Percentiles rank a stretch among this genome's conserved stretches.
phyloP scores from a whole-genome alignment of 352 stramenopile genomes.

The Phytophthora chlamydospora region DNA sequence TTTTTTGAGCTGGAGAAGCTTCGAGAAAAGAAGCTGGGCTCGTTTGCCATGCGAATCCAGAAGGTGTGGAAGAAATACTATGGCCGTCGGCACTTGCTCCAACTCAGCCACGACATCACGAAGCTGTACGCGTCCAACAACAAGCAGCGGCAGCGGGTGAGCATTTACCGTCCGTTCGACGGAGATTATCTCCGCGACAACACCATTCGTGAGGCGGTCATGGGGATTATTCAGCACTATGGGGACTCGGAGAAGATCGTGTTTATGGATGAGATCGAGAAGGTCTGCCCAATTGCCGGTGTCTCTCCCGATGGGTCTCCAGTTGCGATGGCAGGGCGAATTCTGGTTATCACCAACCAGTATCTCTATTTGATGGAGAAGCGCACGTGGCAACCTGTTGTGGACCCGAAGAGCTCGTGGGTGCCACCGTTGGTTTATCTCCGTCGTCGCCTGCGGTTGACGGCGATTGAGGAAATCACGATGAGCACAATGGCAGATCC shows the following conservation, averaged over 20 bases:
- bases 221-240: slow-evolving; percentile 76
- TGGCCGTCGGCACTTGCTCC: slow-evolving; percentile 78
- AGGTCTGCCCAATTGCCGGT: slow-evolving; percentile 44
- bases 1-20: slow-evolving; percentile 92
- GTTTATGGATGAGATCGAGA: slow-evolving; percentile 81
- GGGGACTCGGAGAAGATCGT: slow-evolving; percentile 84
- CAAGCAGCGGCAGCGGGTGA: slow-evolving; percentile 86
- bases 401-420: slow-evolving; percentile 64
- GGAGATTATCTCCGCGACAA: slow-evolving; percentile 82
- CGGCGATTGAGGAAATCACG: slow-evolving; percentile 72
- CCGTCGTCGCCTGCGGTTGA: slow-evolving; percentile 65
- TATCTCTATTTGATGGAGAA: slow-evolving; percentile 86
- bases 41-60: slow-evolving; percentile 83
- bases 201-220: slow-evolving; percentile 61
- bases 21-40: slow-evolving; percentile 80
- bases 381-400: slow-evolving; percentile 56
- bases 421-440: slow-evolving; percentile 73
- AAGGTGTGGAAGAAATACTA: slow-evolving; percentile 85
- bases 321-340: slow-evolving; percentile 44
- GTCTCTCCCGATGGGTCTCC: slow-evolving; percentile 36
- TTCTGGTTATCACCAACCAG: slow-evolving; percentile 75
- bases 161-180: slow-evolving; percentile 89
- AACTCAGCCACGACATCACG: slow-evolving; percentile 85
- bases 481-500: slow-evolving; percentile 86
- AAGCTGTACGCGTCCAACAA: slow-evolving; percentile 83